Conservation (phyloP, 2,329 filamentous ascomycete species). For the Colletotrichum lini region DNA sequence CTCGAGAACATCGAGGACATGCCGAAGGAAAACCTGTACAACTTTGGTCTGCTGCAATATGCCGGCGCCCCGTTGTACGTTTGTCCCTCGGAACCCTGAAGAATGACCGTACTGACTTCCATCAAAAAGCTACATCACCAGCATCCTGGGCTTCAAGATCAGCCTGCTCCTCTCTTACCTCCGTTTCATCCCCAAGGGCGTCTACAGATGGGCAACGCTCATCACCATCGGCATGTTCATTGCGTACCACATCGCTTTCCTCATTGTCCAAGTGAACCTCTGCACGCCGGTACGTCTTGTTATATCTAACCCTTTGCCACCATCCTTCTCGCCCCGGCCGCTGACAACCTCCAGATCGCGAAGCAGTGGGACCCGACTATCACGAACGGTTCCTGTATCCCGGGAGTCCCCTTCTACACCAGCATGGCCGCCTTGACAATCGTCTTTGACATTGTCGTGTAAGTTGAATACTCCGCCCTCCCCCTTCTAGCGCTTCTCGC, state of each 20-base stretch:
- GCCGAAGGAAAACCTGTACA: conserved; percentile 54
- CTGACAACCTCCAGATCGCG: conserved; percentile 42
- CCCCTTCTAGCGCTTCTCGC: too few species aligned
- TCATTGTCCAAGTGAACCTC: conserved; percentile 53
- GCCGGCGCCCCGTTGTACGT: conserved; percentile 58
- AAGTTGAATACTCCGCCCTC: conserved; percentile 40
- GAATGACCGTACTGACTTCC: background rate
- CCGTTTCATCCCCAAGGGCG: conserved; percentile 58
- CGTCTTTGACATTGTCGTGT: conserved; percentile 58
- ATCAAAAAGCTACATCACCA: conserved; percentile 54
- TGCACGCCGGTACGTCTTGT: conserved; percentile 51
- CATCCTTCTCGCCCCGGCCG: accelerated
- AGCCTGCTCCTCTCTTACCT: conserved; percentile 61
- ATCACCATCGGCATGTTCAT: conserved; percentile 53
- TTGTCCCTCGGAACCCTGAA: accelerated
- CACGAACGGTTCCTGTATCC: conserved; percentile 54
- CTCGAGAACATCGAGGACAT: conserved; percentile 53
- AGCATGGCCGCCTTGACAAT: conserved; percentile 58
- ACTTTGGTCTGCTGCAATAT: conserved; percentile 59
- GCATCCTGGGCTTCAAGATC: conserved; percentile 63
- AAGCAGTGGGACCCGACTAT: conserved; percentile 60
- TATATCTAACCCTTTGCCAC: background rate
- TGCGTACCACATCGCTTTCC: conserved; percentile 57
- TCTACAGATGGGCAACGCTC: conserved; percentile 53
- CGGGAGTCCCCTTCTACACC: conserved; percentile 59